Evolutionary conservation across 1,139 yeast genomes (phyloP), one percentile per base, ranked within the genome.

Genomic region (Saccharomyces hybrid): DNA sequence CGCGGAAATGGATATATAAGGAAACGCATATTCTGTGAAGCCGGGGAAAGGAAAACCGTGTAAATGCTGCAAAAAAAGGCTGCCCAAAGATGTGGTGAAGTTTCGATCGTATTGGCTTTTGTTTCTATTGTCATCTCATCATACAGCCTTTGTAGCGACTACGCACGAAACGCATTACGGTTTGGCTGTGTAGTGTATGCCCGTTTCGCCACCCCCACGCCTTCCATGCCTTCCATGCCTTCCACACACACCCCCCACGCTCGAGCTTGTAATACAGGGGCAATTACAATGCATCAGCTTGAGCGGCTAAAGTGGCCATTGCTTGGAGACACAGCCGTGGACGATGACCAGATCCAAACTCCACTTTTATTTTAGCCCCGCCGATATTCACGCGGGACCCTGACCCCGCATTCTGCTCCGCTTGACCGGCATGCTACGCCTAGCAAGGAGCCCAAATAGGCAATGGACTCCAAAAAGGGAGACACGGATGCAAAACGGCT

Each of bases 361-460:
- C 44, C 44, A 38, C 19, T 38, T 16, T 5, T 21, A 8, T 21
- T 4, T 12, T 16, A 4, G 44, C 3, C 8, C 44, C 21, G 44
- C 44, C 44, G 44, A 38, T 38, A 38, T 38, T 21, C 44, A 21
- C 44, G 44, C 21, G 44, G 44, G 44, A 38, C n/a, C 44, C 44
- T 38, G 44, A 38, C 44, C 44, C 44, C 44, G 11, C 44, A 38
- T 8, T 16, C 19, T 16, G 19, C 44, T 38, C 44, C 44, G 19
- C 44, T 38, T 16, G 44, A 38, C 44, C 44, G 44, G 44, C 24
- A 9, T 38, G 6, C 16, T 7, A 7, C 41, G 19, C 24, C 44
- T 4, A 16, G 12, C 21, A 12, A 4, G 11, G 24, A 38, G 3
- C 24, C 26, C 26, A 24, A 24, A 24, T 5, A 38, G 44, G 24